phyloP scores from a whole-genome alignment of 2,329 filamentous ascomycete species.

The Rutstroemia sp. region DNA sequence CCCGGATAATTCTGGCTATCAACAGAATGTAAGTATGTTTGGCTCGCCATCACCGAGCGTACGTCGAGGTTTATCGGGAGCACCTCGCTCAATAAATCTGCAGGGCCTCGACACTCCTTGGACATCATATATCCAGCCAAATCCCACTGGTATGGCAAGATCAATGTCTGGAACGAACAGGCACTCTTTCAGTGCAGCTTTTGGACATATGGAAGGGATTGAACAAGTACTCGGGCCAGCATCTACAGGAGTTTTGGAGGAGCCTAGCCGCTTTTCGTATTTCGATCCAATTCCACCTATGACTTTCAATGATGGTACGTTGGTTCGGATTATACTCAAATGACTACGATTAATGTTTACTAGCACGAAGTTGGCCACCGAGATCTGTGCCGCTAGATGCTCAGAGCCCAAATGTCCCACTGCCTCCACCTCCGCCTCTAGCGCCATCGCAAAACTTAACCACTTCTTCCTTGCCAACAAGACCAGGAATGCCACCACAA shows the following conservation, averaged over 20 bases:
- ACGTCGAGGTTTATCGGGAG: neutral
- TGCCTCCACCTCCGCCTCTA: neutral
- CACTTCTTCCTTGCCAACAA: neutral
- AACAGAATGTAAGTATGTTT: neutral
- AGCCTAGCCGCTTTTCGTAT: neutral
- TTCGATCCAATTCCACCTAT: neutral
- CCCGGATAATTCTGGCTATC: neutral
- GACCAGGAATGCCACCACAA: neutral
- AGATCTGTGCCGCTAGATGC: neutral
- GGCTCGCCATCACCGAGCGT: neutral
- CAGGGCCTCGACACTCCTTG: neutral
- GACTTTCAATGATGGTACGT: slow-evolving; percentile 2
- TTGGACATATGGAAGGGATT: neutral
- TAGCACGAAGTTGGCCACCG: slow-evolving; percentile 2
- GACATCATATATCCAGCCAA: neutral
- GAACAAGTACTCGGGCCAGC: neutral
- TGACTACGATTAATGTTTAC: neutral
- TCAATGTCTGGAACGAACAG: neutral
- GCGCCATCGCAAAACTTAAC: neutral
- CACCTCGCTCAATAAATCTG: neutral
- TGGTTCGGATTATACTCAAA: neutral
- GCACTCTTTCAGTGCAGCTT: neutral
- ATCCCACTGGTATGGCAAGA: neutral
- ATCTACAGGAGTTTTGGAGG: neutral
- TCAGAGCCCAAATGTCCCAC: neutral